phyloP scores from a whole-genome alignment of 192 early-diverging fungal genomes.

The Coemansia sp. region DNA sequence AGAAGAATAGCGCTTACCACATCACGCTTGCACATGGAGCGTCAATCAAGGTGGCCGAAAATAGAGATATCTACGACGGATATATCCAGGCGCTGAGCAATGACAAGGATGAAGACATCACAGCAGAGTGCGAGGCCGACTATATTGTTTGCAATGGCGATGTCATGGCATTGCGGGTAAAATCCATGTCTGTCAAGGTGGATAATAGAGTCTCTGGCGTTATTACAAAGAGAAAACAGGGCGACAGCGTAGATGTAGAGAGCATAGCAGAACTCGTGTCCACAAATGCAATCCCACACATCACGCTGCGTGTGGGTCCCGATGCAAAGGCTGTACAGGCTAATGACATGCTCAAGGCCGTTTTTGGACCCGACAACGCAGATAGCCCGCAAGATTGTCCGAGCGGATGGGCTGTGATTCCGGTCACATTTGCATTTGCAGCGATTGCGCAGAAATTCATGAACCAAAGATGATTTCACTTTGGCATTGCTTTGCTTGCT shows the following conservation, averaged over 20 bases:
- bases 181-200: conserved; percentile 16
- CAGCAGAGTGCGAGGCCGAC: conserved; percentile 40
- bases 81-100: conserved; percentile 14
- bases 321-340: conserved; percentile 32
- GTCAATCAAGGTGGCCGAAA: conserved; percentile 11
- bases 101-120: not conserved
- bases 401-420: conserved; percentile 40
- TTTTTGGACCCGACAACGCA: conserved; percentile 45
- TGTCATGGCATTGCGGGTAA: conserved; percentile 44
- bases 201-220: conserved; percentile 7
- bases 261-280: conserved; percentile 5
- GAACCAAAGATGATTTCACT: conserved; percentile 7
- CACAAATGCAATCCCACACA: conserved; percentile 41
- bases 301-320: conserved; percentile 36
- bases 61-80: conserved; percentile 34
- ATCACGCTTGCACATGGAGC: conserved; percentile 58
- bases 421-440: conserved; percentile 32
- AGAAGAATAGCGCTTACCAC: conserved; percentile 36
- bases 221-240: conserved; percentile 4
- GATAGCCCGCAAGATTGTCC: conserved; percentile 20
- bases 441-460: conserved; percentile 37
- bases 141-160: conserved; percentile 57
- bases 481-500: conserved; percentile 3
- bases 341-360: conserved; percentile 41
- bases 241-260: not conserved